Evolutionary conservation across 441 rosid genomes (phyloP).

Genomic region (Kokia cookei): DNA sequence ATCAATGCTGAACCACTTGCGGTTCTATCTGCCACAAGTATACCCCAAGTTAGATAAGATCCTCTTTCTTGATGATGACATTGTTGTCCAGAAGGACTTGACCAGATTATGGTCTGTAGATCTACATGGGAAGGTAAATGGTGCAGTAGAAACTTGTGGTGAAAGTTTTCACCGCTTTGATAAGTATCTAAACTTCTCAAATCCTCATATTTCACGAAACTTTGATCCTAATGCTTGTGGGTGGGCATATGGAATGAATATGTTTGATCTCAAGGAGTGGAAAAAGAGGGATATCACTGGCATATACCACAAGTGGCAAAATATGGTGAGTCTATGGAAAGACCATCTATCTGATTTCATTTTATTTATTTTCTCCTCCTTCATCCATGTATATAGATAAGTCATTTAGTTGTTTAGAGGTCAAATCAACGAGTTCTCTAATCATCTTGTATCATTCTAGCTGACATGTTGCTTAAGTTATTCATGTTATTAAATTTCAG

Average conservation of each 20-base stretch:
- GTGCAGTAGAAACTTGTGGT: slow-evolving; percentile 98
- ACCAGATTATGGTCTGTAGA: slow-evolving; percentile 80
- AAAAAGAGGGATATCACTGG: slow-evolving; percentile 93
- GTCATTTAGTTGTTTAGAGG: not conserved
- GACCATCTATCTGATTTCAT: not conserved
- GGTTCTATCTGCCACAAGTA: slow-evolving; percentile 93
- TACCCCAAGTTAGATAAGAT: slow-evolving; percentile 91
- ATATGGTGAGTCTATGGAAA: slow-evolving; percentile 53
- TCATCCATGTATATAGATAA: not conserved
- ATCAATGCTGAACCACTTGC: slow-evolving; percentile 91
- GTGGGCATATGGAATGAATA: slow-evolving; percentile 99
- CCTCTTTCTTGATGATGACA: slow-evolving; percentile 90
- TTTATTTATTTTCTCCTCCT: not conserved
- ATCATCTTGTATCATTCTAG: not conserved
- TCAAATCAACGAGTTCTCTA: not conserved
- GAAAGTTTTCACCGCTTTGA: slow-evolving; percentile 96
- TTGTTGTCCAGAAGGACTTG: slow-evolving; percentile 94
- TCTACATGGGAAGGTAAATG: slow-evolving; percentile 85
- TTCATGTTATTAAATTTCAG: not conserved
- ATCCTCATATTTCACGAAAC: slow-evolving; percentile 85
- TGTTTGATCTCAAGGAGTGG: slow-evolving; percentile 92
- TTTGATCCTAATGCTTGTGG: slow-evolving; percentile 98
- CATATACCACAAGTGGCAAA: slow-evolving; percentile 98
- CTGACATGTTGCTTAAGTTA: not conserved
- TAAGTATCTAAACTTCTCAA: slow-evolving; percentile 87